Evolutionary conservation across 768 basidiomycete species (phyloP), one percentile per base, ranked within the genome.

Genomic region (Phylloporus arenicola): DNA sequence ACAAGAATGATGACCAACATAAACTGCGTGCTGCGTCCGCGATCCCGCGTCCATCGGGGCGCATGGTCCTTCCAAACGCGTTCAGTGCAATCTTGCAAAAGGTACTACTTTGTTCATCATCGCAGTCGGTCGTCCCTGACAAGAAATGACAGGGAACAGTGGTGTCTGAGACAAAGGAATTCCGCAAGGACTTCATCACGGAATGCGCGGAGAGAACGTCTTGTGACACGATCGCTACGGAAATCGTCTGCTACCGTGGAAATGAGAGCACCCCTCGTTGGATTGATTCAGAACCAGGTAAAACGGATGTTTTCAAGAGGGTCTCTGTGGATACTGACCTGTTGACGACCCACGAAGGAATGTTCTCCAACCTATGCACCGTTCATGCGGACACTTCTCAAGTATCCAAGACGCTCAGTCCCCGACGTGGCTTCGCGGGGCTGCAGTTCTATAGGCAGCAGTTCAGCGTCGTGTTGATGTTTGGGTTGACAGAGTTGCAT

Each of bases 401-500:
- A 40, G 57, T 69, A 12, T 62, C 65, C 47, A 64, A 47, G 48
- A 63, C 55, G 16, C 51, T 67, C 47, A 64, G 65, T 51, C 65
- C 65, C 19, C 58, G 62, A n/a, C 62, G 57, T 8, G 56, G 63
- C 37, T 68, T 59, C 29, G 65, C 61, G 4, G 61, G 60, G 10
- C 27, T 67, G 8, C 58, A 64, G 45, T 71, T 66, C 19, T 68
- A 62, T 45, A 56, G 55, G 37, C 65, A 63, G 34, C 51, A 63
- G 10, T 77, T 70, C 47, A 68, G 71, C 12, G 61, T 79, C 22
- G 64, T 76, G 31, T 53, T 79, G 45, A 67, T 64, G 45, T 73
- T 75, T 35, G 78, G 78, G 0, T 41, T 70, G 35, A 75, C 77
- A 0, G 77, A 79, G 43, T 43, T 78, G n/a, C 70, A 75, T 47